phyloP scores from a whole-genome alignment of 179 eudicot species.

The Sideroxylon spinosum region DNA sequence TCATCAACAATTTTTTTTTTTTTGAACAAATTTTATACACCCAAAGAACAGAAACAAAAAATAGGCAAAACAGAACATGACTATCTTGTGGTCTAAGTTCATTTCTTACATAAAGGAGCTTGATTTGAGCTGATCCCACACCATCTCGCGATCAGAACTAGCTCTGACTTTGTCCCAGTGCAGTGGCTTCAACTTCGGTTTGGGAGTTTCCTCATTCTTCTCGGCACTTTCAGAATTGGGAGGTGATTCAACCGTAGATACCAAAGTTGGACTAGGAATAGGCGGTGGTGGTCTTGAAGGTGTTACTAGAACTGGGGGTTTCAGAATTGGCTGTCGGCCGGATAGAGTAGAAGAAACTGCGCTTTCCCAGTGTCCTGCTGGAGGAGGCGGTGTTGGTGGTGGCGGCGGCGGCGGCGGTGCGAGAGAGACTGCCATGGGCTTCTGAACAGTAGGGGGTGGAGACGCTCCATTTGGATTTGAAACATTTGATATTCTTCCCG shows the following conservation, averaged over 20 bases:
- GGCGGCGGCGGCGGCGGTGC: slow-evolving; percentile 20
- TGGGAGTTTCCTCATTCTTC: slow-evolving; percentile 32
- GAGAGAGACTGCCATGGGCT: background rate
- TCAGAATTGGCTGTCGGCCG: slow-evolving; percentile 20
- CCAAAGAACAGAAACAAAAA: background rate
- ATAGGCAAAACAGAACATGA: background rate
- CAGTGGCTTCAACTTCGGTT: slow-evolving; percentile 74
- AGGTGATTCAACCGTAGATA: slow-evolving; percentile 34
- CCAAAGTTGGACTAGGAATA: slow-evolving; percentile 23
- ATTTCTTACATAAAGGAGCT: slow-evolving; percentile 80
- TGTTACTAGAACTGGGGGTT: slow-evolving; percentile 25
- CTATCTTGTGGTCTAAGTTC: background rate
- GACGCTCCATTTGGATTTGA: background rate
- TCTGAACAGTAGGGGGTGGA: slow-evolving; percentile 2
- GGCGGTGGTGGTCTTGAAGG: slow-evolving; percentile 40
- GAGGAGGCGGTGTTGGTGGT: slow-evolving; percentile 32
- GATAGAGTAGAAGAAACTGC: slow-evolving; percentile 39
- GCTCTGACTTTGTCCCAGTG: slow-evolving; percentile 99
- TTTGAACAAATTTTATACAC: background rate
- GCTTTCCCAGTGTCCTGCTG: slow-evolving; percentile 42
- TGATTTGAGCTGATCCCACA: slow-evolving; percentile 90
- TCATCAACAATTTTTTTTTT: slow-evolving; percentile 16
- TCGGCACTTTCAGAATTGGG: slow-evolving; percentile 19
- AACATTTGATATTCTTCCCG: background rate
- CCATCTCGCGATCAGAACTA: slow-evolving; percentile 87